Evolutionary conservation across 2,329 filamentous ascomycete genomes (phyloP), one percentile per base, ranked within the genome.

Genomic region (Cordyceps cateniannulata): DNA sequence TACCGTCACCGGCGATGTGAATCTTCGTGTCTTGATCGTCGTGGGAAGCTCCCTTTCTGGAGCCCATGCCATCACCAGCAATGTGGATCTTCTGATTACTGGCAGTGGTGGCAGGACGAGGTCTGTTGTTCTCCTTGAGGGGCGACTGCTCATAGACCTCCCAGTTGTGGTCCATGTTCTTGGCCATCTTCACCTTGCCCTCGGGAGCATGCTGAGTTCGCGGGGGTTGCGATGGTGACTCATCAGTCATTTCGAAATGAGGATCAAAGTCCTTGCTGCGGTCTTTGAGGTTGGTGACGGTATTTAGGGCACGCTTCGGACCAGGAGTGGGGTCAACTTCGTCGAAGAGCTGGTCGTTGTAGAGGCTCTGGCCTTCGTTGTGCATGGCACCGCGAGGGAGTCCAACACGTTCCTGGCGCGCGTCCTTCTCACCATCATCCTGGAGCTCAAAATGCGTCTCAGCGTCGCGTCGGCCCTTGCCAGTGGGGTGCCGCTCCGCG

Each of bases 391-490:
- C 84, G 60, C 79, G 81, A 57, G 79, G 80, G 54, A 78, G 77
- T 53, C 73, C 74, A 55, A 74, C 69, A 52, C 73, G 69, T 56
- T 79, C 79, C 48, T 77, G 75, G 59, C 81, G 78, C 8, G 77
- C 80, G 18, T 79, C 76, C 54, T 84, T 83, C 38, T 82, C 82
- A 53, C 84, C 86, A 60, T 93, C 87, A 70, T 98, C 93, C 59
- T 84, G 79, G 68, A 97, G 83, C 63, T 95, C 86, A 70, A 96
- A 97, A 73, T 98, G 91, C 1, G 86, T 77, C 70, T 93, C 86
- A 20, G 89, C 87, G 68, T 96, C 90, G 47, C 86, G 90, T 62
- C 93, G 90, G 42, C 89, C 81, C 71, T 89, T 89, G 67, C 81
- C 77, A 42, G 84, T 79, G 38, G 83, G 79, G 16, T 84, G 80